Evolutionary conservation across 805 yeast species (phyloP).

Genomic region (Scheffersomyces stipitis): DNA sequence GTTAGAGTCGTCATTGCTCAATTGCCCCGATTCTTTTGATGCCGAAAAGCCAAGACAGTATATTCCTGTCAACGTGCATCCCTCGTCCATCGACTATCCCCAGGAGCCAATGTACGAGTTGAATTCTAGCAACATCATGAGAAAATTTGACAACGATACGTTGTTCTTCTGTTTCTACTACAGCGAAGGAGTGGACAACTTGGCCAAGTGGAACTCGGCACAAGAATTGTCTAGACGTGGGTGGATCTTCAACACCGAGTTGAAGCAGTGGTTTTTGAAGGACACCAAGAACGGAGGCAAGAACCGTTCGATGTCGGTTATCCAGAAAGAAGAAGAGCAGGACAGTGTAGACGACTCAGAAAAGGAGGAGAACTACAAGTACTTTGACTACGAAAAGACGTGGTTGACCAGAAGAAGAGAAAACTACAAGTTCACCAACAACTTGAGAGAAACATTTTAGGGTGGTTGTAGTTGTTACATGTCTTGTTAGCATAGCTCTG

Average conservation of each 20-base stretch:
- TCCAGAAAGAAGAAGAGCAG: conserved; percentile 14
- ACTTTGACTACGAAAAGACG: conserved; percentile 74
- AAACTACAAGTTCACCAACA: conserved; percentile 32
- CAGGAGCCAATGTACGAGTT: conserved; percentile 74
- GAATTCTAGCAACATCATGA: conserved; percentile 58
- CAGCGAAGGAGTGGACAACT: conserved; percentile 40
- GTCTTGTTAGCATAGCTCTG: too few species aligned
- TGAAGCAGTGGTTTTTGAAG: conserved; percentile 78
- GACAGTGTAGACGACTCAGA: conserved; percentile 38
- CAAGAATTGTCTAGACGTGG: conserved; percentile 75
- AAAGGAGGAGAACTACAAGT: conserved; percentile 58
- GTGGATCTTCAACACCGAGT: conserved; percentile 75
- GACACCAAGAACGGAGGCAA: conserved; percentile 51
- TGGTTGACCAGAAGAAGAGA: conserved; percentile 51
- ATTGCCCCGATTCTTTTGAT: conserved; percentile 92
- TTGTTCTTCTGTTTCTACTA: conserved; percentile 91
- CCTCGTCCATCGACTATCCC: conserved; percentile 88
- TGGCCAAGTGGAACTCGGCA: conserved; percentile 59
- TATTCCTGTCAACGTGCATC: conserved; percentile 79
- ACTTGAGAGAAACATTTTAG: conserved; percentile 29
- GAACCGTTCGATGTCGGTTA: conserved; percentile 23
- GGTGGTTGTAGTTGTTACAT: too few species aligned
- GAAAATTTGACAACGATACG: conserved; percentile 81
- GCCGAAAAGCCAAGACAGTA: conserved; percentile 81
- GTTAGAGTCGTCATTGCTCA: conserved; percentile 75